phyloP scores from a whole-genome alignment of 2,329 filamentous ascomycete species.

The Trichoderma aggressivum region DNA sequence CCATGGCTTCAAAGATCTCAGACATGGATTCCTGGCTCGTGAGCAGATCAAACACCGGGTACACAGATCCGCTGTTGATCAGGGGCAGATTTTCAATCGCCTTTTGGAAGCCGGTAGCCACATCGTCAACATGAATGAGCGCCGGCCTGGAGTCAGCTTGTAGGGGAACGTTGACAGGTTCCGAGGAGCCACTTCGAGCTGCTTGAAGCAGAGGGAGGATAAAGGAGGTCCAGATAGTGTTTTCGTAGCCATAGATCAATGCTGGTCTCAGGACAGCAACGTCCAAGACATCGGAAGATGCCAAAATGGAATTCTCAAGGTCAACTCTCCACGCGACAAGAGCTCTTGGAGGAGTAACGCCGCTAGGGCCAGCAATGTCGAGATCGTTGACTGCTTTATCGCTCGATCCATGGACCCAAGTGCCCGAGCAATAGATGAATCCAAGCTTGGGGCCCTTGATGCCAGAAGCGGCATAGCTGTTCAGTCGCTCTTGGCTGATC shows the following conservation, averaged over 20 bases:
- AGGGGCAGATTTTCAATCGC: constrained; percentile 19
- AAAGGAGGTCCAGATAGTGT: constrained; percentile 20
- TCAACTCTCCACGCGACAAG: constrained; percentile 15
- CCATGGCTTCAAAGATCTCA: constrained; percentile 15
- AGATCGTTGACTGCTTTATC: constrained; percentile 16
- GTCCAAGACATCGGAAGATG: constrained; percentile 15
- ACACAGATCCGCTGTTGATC: constrained; percentile 14
- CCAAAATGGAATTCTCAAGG: constrained; percentile 17
- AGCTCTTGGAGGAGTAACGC: not conserved
- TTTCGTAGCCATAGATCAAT: constrained; percentile 19
- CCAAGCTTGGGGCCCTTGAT: constrained; percentile 18
- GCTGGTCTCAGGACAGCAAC: constrained; percentile 19
- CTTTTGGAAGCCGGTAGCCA: constrained; percentile 16
- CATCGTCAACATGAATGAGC: constrained; percentile 14
- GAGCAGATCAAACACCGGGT: constrained; percentile 19
- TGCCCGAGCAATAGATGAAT: constrained; percentile 20
- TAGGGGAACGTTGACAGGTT: constrained; percentile 3
- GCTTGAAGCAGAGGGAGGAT: constrained; percentile 20
- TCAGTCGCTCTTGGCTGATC: constrained; percentile 14
- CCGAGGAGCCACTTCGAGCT: not conserved
- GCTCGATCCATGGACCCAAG: constrained; percentile 18
- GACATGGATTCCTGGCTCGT: constrained; percentile 21
- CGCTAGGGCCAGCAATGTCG: constrained; percentile 8
- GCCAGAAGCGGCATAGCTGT: constrained; percentile 9
- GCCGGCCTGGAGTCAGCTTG: not conserved